phyloP scores from a whole-genome alignment of 2,329 filamentous ascomycete genomes.

The Fonsecaea monophora region DNA sequence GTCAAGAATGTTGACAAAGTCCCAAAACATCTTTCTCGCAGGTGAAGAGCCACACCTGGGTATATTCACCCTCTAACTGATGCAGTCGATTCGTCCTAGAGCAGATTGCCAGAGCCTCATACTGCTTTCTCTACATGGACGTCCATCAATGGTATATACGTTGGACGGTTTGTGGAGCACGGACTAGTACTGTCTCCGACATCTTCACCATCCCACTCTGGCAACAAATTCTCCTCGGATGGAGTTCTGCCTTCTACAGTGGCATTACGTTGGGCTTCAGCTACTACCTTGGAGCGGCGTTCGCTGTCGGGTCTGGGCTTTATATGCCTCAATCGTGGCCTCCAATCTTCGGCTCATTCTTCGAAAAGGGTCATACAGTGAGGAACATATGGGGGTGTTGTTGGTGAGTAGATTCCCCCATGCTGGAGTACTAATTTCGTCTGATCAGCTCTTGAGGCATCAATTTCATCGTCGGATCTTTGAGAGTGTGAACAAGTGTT shows the following conservation, averaged over 20 bases:
- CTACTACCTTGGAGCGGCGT: slow-evolving; percentile 27
- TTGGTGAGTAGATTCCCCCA: slow-evolving; percentile 16
- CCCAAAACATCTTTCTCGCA: slow-evolving; percentile 17
- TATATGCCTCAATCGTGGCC: slow-evolving; percentile 30
- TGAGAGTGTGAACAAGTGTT: slow-evolving; percentile 24
- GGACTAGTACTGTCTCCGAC: slow-evolving; percentile 8
- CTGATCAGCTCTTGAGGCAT: slow-evolving; percentile 26
- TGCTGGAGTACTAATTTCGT: not conserved
- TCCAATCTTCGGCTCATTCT: slow-evolving; percentile 32
- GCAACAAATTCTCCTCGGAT: slow-evolving; percentile 24
- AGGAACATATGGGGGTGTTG: slow-evolving; percentile 34
- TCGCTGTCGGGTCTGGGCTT: slow-evolving; percentile 19
- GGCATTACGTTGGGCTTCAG: slow-evolving; percentile 29
- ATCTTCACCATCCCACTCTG: slow-evolving; percentile 28
- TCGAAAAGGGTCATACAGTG: slow-evolving; percentile 29
- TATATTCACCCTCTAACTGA: slow-evolving; percentile 5
- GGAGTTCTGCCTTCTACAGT: slow-evolving; percentile 24
- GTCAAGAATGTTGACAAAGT: slow-evolving; percentile 42
- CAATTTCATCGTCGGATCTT: slow-evolving; percentile 33
- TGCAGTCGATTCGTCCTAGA: slow-evolving; percentile 26
- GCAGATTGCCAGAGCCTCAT: slow-evolving; percentile 21
- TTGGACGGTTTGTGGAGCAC: slow-evolving; percentile 12
- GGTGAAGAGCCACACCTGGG: slow-evolving; percentile 7
- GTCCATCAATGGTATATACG: slow-evolving; percentile 27
- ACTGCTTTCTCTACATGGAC: slow-evolving; percentile 27